Conservation (phyloP, 306 rosid species). For the Alnus rubra region DNA sequence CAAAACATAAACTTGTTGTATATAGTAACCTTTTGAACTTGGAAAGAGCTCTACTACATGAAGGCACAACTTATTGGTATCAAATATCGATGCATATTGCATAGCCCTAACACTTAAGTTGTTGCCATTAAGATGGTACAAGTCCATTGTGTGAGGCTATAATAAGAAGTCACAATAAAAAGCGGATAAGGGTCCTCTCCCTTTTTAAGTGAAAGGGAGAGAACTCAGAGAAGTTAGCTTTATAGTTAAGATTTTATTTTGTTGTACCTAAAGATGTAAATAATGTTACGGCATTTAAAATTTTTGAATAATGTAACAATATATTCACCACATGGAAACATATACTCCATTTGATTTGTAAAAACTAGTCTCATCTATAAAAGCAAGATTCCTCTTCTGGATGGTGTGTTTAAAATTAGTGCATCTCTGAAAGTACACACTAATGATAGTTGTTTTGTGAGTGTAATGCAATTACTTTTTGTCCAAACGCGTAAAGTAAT, state of each 20-base stretch:
- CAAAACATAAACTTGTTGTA: slow-evolving; percentile 6
- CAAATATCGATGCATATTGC: neutral
- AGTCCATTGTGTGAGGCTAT: neutral
- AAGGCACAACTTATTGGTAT: neutral
- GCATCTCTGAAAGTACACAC: neutral
- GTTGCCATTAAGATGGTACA: neutral
- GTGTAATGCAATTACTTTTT: neutral
- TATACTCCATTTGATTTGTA: too few relatives aligned
- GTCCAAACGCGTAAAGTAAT: neutral
- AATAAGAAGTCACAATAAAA: neutral
- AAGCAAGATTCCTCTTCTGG: neutral
- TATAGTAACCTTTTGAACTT: slow-evolving; percentile 18
- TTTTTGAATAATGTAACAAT: too few relatives aligned
- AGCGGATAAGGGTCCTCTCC: neutral
- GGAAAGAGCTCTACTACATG: slow-evolving; percentile 3
- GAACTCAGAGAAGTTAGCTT: too few relatives aligned
- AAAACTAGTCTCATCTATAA: too few relatives aligned
- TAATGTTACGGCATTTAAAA: too few relatives aligned
- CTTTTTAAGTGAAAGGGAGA: too few relatives aligned
- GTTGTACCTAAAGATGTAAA: too few relatives aligned
- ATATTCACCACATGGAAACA: too few relatives aligned
- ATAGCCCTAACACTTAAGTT: neutral
- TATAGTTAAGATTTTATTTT: too few relatives aligned
- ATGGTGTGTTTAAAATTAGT: neutral
- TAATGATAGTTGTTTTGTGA: neutral